phyloP scores from a whole-genome alignment of 805 yeast species.

The Jamesozyma gamospora region DNA sequence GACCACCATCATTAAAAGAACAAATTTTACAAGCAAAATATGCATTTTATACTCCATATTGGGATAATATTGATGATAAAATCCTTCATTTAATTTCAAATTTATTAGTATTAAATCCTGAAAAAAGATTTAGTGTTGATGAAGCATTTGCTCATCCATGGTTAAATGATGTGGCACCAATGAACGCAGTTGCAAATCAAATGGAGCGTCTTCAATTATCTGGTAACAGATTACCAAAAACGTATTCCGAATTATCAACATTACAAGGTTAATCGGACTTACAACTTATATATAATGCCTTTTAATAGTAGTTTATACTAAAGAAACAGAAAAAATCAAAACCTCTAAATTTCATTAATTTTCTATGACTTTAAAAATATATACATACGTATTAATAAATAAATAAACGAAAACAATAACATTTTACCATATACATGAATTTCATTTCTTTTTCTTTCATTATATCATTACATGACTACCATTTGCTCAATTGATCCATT shows the following conservation, averaged over 20 bases:
- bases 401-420: no score
- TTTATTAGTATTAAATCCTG: slow-evolving; percentile 54
- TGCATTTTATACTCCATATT: slow-evolving; percentile 71
- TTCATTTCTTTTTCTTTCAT: background rate
- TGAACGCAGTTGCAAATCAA: slow-evolving; percentile 8
- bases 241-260: slow-evolving; percentile 31
- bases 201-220: slow-evolving; percentile 24
- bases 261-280: background rate
- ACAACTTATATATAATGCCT: no score
- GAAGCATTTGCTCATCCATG: slow-evolving; percentile 86
- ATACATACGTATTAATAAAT: no score
- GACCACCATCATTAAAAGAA: slow-evolving; percentile 69
- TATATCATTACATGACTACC: slow-evolving; percentile 18
- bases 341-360: no score
- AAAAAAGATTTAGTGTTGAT: slow-evolving; percentile 67
- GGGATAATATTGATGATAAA: slow-evolving; percentile 61
- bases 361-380: background rate
- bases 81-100: slow-evolving; percentile 58
- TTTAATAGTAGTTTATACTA: no score
- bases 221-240: slow-evolving; percentile 26
- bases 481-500: slow-evolving; percentile 31
- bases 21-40: slow-evolving; percentile 58
- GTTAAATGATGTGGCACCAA: slow-evolving; percentile 33
- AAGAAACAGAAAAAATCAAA: no score
- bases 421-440: background rate